Conservation (phyloP, 2,329 filamentous ascomycete species). For the Ilyonectria sp. region DNA sequence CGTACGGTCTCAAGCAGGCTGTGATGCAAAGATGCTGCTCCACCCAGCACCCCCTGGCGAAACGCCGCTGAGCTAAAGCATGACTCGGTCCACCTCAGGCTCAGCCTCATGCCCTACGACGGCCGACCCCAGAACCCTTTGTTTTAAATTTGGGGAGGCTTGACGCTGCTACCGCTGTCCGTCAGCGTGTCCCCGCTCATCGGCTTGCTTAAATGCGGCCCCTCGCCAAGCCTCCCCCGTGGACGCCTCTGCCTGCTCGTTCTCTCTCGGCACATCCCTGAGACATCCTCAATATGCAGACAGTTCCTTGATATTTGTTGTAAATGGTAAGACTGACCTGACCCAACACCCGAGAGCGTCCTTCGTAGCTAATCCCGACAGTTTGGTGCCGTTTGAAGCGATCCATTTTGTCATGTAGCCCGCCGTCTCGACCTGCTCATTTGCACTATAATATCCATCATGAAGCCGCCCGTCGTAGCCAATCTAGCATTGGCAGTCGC, state of each 20-base stretch:
- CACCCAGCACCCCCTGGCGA: conserved; percentile 18
- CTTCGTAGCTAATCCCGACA: conserved; percentile 5
- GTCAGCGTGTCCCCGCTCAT: background rate
- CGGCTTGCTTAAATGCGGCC: background rate
- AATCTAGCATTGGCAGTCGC: conserved; percentile 16
- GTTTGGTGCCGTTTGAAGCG: conserved; percentile 7
- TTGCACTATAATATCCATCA: conserved; percentile 6
- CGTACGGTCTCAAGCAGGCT: background rate
- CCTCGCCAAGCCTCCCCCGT: background rate
- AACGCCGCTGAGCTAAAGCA: conserved; percentile 28
- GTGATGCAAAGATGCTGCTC: background rate
- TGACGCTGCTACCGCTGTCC: background rate
- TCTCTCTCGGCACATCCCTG: background rate
- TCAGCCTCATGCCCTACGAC: conserved; percentile 26
- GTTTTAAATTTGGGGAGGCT: conserved; percentile 13
- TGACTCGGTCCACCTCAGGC: conserved; percentile 26
- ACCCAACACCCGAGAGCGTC: background rate
- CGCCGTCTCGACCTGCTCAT: background rate
- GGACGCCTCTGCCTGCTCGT: background rate
- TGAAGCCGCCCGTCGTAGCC: conserved; percentile 17
- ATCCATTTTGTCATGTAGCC: conserved; percentile 8
- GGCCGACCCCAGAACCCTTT: conserved; percentile 17
- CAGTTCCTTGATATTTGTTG: background rate
- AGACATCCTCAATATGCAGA: background rate
- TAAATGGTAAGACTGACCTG: conserved; percentile 11